Base-by-base conservation (phyloP, 768 basidiomycete genomes). In the Podaxis carcinomalis region DNA sequence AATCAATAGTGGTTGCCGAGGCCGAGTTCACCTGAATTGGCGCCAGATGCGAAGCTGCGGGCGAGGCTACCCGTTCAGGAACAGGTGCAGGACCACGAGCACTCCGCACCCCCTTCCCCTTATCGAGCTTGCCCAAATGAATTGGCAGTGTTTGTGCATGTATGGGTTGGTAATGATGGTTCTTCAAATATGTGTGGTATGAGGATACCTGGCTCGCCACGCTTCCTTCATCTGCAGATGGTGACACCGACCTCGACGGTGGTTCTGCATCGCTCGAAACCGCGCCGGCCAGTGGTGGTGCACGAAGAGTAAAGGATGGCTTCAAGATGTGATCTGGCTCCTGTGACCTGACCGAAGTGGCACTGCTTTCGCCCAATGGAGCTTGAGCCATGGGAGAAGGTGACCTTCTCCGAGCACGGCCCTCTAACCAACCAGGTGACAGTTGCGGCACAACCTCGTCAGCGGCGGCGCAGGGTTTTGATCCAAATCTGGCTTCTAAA, bases 1-100 rank as follows among this genome's bases (percentile, higher is more conserved):
- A 88, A 63, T 89, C 83, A 65, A 83, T 74, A 13, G 66, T 66
- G 49, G 70, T 77, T 21, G 69, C 36, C 68, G 57, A 51, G 42
- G n/a, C 62, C 44, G 25, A 62, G 32, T 16, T 36, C 9, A 6
- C 10, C 13, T 36, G 52, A 28, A 21, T 25, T 36, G 59, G 35
- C 10, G 42, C 32, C 3, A 36, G 2, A 2, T 36, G 59, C 10
- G 23, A 55, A 5, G 28, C 32, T 36, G 11, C 36, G 16, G 59
- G 59, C 16, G 59, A 54, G 23, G 6, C 28, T 14, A 37, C 13
- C 5, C 52, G 44, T 55, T 55, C 59, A 25, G 46, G 21, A 23
- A 32, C 28, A 25, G 36, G 25, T 1, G 19, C 42, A 40, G 23
- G 5, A 6, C 27, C 44, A 37, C 35, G 35, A 16, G 40, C 14